Evolutionary conservation across 2,329 filamentous ascomycete species (phyloP).

Genomic region (Pseudogymnoascus sp.): DNA sequence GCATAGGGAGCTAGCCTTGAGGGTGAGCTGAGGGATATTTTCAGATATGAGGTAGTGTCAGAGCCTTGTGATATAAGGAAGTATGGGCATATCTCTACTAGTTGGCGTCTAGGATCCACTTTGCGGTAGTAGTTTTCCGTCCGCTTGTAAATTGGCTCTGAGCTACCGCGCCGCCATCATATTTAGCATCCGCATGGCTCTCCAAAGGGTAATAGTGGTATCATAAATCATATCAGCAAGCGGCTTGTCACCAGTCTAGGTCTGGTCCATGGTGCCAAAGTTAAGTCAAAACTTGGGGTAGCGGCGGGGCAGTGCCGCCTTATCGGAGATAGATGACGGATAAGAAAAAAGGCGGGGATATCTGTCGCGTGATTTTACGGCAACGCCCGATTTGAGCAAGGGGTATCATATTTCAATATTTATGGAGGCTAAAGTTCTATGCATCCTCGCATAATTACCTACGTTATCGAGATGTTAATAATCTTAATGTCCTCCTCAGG

Average conservation of each 20-base stretch:
- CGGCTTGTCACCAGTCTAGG: neutral
- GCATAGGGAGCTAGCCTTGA: slow-evolving; percentile 37
- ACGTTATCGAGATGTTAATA: slow-evolving; percentile 59
- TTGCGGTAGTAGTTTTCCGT: neutral
- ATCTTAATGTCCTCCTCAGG: slow-evolving; percentile 97
- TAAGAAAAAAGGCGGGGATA: neutral
- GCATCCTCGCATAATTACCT: slow-evolving; percentile 6
- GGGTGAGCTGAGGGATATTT: neutral
- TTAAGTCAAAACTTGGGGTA: neutral
- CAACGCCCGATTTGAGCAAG: neutral
- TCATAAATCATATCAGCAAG: slow-evolving; percentile 4
- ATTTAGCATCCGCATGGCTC: neutral
- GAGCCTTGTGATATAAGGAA: neutral
- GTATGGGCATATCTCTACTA: neutral
- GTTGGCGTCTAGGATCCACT: slow-evolving; percentile 1
- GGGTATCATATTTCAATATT: slow-evolving; percentile 6
- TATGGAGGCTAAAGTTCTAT: neutral
- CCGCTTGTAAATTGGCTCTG: neutral
- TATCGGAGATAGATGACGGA: neutral
- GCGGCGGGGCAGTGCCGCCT: neutral
- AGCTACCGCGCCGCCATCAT: neutral
- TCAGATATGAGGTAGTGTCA: neutral
- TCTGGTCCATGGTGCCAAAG: slow-evolving; percentile 1
- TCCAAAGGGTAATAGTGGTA: neutral
- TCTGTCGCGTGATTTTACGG: neutral